phyloP scores from a whole-genome alignment of 306 rosid species.

The Rosa chinensis region DNA sequence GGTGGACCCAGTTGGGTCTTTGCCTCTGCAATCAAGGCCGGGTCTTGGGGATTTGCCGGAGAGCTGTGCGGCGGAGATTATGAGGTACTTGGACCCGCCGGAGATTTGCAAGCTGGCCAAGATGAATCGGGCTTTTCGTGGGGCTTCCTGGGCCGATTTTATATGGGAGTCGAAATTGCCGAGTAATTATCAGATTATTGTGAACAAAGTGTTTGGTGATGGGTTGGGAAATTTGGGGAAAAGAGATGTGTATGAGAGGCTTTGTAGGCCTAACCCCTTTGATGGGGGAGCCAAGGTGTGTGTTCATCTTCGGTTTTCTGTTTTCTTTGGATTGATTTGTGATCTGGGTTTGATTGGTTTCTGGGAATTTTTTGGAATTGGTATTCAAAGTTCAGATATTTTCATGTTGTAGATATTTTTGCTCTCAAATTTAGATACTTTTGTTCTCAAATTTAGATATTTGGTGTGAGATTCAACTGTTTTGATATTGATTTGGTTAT shows the following conservation, averaged over 20 bases:
- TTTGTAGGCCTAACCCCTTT: slow-evolving; percentile 50
- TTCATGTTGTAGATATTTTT: neutral
- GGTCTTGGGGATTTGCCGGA: slow-evolving; percentile 79
- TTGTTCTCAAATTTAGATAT: neutral
- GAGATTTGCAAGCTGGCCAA: slow-evolving; percentile 70
- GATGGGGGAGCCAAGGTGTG: slow-evolving; percentile 77
- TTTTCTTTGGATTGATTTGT: neutral
- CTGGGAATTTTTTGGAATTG: too few relatives aligned
- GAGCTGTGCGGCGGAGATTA: slow-evolving; percentile 61
- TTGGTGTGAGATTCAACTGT: neutral
- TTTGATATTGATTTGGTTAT: neutral
- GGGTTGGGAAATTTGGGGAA: slow-evolving; percentile 45
- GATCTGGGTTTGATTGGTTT: neutral
- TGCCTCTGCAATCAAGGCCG: slow-evolving; percentile 27
- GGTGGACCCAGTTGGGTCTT: slow-evolving; percentile 24
- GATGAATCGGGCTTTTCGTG: slow-evolving; percentile 75
- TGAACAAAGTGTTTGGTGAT: slow-evolving; percentile 41
- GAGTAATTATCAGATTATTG: slow-evolving; percentile 46
- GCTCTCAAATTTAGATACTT: neutral
- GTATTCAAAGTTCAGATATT: neutral
- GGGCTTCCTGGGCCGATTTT: slow-evolving; percentile 81
- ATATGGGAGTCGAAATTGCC: slow-evolving; percentile 95
- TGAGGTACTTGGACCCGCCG: slow-evolving; percentile 67
- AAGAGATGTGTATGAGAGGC: slow-evolving; percentile 60
- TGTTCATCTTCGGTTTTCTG: neutral